phyloP scores from a whole-genome alignment of 495 filamentous ascomycete species.

The Neohortaea acidophila region DNA sequence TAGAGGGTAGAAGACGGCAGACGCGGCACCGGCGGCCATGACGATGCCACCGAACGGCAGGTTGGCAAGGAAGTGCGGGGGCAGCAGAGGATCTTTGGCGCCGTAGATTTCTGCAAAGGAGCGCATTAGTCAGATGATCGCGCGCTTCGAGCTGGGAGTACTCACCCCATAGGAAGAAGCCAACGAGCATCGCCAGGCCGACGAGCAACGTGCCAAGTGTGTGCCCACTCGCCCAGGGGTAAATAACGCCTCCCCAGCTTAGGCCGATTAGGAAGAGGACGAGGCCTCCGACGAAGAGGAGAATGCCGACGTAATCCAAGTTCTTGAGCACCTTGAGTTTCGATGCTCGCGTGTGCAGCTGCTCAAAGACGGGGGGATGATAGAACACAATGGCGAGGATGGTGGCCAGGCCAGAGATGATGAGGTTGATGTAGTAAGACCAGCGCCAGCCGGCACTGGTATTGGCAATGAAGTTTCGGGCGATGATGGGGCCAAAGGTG shows the following conservation, averaged over 20 bases:
- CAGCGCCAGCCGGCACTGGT: conserved; percentile 33
- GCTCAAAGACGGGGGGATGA: conserved; percentile 22
- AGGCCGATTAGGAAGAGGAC: conserved; percentile 27
- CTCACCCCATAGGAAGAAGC: conserved; percentile 29
- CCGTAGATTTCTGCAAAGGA: not conserved
- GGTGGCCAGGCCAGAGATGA: conserved; percentile 29
- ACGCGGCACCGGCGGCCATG: conserved; percentile 19
- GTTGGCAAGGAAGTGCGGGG: conserved; percentile 25
- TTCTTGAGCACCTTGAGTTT: conserved; percentile 24
- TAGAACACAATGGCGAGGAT: conserved; percentile 23
- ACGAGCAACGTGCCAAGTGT: conserved; percentile 33
- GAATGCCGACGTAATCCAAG: conserved; percentile 26
- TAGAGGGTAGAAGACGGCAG: conserved; percentile 26
- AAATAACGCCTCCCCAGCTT: conserved; percentile 33
- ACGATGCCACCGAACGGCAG: conserved; percentile 21
- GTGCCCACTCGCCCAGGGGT: conserved; percentile 36
- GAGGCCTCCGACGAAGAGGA: conserved; percentile 23
- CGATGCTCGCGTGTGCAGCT: conserved; percentile 20
- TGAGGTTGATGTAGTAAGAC: conserved; percentile 67
- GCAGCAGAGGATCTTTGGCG: conserved; percentile 21
- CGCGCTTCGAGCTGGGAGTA: too few relatives aligned
- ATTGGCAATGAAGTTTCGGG: conserved; percentile 17
- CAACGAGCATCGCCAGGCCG: conserved; percentile 29
- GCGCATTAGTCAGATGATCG: too few relatives aligned
- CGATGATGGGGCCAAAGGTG: conserved; percentile 24